Conservation (phyloP, 202 grass and related monocot species). For the Elaeis oleifera region DNA sequence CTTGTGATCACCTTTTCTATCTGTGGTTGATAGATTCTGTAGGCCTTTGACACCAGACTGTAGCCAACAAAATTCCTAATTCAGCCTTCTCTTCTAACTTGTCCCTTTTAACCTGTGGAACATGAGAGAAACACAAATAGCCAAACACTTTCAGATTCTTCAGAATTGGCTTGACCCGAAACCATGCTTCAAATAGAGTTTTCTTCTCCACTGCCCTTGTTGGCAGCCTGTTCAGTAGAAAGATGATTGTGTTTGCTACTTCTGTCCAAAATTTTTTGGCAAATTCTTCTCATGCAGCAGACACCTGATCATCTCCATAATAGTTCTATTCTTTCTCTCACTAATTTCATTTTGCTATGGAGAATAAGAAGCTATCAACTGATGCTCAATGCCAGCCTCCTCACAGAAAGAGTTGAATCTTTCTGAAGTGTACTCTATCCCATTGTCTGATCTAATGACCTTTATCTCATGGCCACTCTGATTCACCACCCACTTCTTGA, state of each 20-base stretch:
- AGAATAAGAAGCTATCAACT: background rate
- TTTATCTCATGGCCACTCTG: too few relatives aligned
- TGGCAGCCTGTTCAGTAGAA: background rate
- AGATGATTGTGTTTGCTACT: background rate
- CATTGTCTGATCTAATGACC: background rate
- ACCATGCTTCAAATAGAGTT: background rate
- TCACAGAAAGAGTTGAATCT: background rate
- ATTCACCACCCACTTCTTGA: background rate
- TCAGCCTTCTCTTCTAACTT: background rate
- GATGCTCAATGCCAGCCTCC: background rate
- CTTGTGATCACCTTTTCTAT: background rate
- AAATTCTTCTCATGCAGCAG: background rate
- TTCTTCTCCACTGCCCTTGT: background rate
- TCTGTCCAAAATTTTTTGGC: background rate
- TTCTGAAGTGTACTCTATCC: background rate
- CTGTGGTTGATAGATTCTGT: background rate
- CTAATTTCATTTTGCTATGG: background rate
- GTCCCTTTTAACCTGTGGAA: background rate
- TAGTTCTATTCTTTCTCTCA: background rate
- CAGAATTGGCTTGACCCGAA: background rate
- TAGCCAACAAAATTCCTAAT: slow-evolving; percentile 1
- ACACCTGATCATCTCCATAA: slow-evolving; percentile 1
- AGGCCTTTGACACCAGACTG: background rate
- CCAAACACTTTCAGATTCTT: background rate
- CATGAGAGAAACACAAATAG: background rate